Conservation (phyloP, 176 grass and related monocot species). For the Aegilops umbellulata region DNA sequence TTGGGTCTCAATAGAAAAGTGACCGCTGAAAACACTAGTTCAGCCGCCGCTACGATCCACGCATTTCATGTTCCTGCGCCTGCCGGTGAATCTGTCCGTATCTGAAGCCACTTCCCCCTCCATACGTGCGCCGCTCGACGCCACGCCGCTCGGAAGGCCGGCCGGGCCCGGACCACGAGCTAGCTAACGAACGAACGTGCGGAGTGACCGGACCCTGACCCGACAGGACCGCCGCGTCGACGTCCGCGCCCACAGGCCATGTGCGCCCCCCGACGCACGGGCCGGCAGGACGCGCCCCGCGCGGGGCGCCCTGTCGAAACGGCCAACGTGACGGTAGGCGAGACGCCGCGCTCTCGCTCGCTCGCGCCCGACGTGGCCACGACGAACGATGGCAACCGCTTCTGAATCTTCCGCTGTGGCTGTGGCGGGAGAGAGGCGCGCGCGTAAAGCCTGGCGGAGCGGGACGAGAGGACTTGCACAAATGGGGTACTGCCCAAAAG, state of each 20-base stretch:
- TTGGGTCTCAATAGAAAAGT: not conserved
- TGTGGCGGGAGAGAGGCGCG: not conserved
- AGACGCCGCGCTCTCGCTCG: not conserved
- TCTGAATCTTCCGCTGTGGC: not conserved
- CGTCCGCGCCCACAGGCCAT: slow-evolving; percentile 9
- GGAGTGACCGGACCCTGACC: not conserved
- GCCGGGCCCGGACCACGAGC: not conserved
- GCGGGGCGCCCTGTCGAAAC: not conserved
- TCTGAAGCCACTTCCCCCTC: not conserved
- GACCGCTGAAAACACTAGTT: not conserved
- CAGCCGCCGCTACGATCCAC: not conserved
- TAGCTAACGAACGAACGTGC: not conserved
- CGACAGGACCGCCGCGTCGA: not conserved
- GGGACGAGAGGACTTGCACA: not conserved
- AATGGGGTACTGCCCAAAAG: not conserved
- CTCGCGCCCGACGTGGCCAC: slow-evolving; percentile 17
- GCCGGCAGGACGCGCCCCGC: not conserved
- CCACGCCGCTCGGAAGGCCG: not conserved
- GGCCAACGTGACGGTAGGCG: slow-evolving; percentile 27
- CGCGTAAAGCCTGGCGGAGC: not conserved
- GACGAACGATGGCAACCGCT: not conserved
- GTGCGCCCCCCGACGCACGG: not conserved
- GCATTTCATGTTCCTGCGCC: not conserved
- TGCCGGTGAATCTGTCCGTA: not conserved
- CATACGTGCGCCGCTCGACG: not conserved